Conservation (phyloP, 2,329 filamentous ascomycete species). For the Eutypa lata region DNA sequence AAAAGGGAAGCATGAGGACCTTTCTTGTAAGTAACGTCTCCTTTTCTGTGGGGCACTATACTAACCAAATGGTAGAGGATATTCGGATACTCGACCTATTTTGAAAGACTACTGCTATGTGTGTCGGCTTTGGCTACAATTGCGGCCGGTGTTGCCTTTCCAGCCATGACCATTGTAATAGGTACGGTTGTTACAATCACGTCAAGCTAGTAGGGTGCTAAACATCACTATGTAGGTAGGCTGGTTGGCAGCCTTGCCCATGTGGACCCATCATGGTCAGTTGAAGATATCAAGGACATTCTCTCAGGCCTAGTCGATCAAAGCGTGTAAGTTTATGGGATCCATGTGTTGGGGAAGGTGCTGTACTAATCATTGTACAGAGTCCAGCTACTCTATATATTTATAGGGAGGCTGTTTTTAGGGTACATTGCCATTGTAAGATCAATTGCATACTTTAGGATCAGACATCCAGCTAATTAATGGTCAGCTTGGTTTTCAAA, state of each 20-base stretch:
- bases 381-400: slow-evolving; percentile 69
- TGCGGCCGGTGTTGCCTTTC: slow-evolving; percentile 26
- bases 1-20: slow-evolving; percentile 18
- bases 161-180: slow-evolving; percentile 56
- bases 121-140: slow-evolving; percentile 21
- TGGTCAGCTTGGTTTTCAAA: slow-evolving; percentile 52
- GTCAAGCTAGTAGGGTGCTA: slow-evolving; percentile 2
- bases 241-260: slow-evolving; percentile 47
- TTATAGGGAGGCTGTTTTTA: slow-evolving; percentile 61
- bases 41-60: not conserved
- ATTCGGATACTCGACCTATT: slow-evolving; percentile 26
- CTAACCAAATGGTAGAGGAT: slow-evolving; percentile 22
- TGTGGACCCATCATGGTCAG: slow-evolving; percentile 13
- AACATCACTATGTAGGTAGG: slow-evolving; percentile 28
- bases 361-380: slow-evolving; percentile 27
- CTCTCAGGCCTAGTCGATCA: slow-evolving; percentile 37
- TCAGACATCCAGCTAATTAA: slow-evolving; percentile 2
- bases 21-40: slow-evolving; percentile 19
- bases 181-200: slow-evolving; percentile 31
- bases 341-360: not conserved
- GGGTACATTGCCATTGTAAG: slow-evolving; percentile 58
- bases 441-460: not conserved
- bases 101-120: slow-evolving; percentile 20
- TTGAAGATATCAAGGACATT: slow-evolving; percentile 16
- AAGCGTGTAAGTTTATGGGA: slow-evolving; percentile 36